Conservation (phyloP, 768 basidiomycete species). For the Podaxis sp. region DNA sequence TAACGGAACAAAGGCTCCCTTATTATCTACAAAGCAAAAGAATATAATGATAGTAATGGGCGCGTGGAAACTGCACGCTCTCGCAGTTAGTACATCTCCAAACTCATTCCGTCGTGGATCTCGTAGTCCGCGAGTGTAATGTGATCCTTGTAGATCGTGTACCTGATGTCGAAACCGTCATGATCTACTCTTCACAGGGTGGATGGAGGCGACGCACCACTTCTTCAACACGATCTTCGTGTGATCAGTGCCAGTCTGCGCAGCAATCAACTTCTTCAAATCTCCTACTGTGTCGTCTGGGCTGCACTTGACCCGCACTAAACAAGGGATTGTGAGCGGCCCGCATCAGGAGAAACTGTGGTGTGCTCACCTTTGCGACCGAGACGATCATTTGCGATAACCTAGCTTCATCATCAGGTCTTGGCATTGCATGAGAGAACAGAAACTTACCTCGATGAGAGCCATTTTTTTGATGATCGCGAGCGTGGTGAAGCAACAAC, state of each 20-base stretch:
- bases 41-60: background rate
- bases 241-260: slow-evolving; percentile 86
- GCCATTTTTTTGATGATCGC: slow-evolving; percentile 28
- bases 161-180: slow-evolving; percentile 46
- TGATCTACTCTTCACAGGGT: background rate
- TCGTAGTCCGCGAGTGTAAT: slow-evolving; percentile 91
- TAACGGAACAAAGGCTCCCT: too few relatives aligned
- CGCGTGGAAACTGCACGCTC: too few relatives aligned
- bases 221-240: slow-evolving; percentile 94
- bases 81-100: slow-evolving; percentile 75
- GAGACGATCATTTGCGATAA: slow-evolving; percentile 94
- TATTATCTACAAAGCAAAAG: background rate
- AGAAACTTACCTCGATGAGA: slow-evolving; percentile 46
- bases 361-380: slow-evolving; percentile 76
- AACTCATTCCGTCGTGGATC: slow-evolving; percentile 88
- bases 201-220: slow-evolving; percentile 54
- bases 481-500: background rate
- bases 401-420: slow-evolving; percentile 33
- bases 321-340: background rate
- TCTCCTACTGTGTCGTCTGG: slow-evolving; percentile 96
- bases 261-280: slow-evolving; percentile 94
- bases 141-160: slow-evolving; percentile 94
- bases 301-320: slow-evolving; percentile 94
- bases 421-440: background rate
- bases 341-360: background rate